Evolutionary conservation across 192 early-diverging fungal species (phyloP), one percentile per base, ranked within the genome.

Genomic region (Chytriomyces hyalinus): DNA sequence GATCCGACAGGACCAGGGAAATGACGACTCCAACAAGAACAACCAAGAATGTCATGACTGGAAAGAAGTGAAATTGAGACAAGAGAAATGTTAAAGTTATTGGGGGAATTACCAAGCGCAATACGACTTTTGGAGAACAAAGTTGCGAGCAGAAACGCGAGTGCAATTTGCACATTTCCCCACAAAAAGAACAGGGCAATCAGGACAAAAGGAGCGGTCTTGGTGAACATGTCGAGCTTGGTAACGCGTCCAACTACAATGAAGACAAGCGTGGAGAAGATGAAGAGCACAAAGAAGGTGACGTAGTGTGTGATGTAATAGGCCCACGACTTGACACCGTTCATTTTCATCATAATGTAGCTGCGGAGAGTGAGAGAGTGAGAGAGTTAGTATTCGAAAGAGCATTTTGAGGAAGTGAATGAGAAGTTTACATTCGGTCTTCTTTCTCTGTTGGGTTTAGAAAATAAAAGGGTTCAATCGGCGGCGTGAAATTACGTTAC

Each of bases 321-420:
- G 6, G 85, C 80, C 65, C 84, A 78, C 20, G 83, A 76, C 66
- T 87, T 90, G 77, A 93, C 78, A 47, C 91, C 91, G 74, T 92
- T 93, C 91, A 91, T 91, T 67, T 83, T 81, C 90, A 91, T 91
- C 90, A 91, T 91, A 13, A 78, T 78, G 49, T 63, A 78, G 53
- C 63, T 76, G 69, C 24, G 24, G 24, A 26, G 24, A 26, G 24
- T 26, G 11, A 47, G 43, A 15, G 63, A 48, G 53, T 4, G 11
- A 43, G 9, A 50, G 22, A 71, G 13, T 59, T 9, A 53, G 57
- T 63, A 36, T 36, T 36, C 36, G 24, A 6, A 17, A 43, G 6
- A 10, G 61, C 6, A 3, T 22, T 10, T 46, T 5, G 44, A 13
- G 62, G 43, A 57, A 24, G n/a, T 17, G 17, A 22, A 0, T 3